Evolutionary conservation across 116 monocot species (phyloP), one percentile per base, ranked within the genome.

Genomic region (Zostera marina): DNA sequence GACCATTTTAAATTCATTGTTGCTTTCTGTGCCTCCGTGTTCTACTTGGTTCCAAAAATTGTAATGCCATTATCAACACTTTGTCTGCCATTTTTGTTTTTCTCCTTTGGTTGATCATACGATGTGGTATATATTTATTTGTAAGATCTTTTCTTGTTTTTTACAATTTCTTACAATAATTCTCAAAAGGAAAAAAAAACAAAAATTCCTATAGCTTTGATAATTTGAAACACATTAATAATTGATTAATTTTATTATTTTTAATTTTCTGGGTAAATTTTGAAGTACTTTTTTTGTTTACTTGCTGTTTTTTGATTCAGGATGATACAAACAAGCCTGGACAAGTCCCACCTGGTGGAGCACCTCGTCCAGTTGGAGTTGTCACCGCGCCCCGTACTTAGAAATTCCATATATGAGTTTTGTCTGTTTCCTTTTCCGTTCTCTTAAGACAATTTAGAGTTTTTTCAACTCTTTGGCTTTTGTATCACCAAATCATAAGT

Each of bases 281-380:
- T 19, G 14, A 7, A 7, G 22, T 22, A 21, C 9, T 11, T 60
- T 10, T 44, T 44, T 12, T 20, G 4, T 12, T 60, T 45, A 42
- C 32, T 1, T 0, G 2, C 32, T 32, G 32, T 32, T n/a, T n/a
- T n/a, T n/a, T n/a, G n/a, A n/a, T n/a, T n/a, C 13, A 76, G 72
- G 76, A 76, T 47, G 76, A 72, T 22, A 32, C 38, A 22, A 22
- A 60, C 13, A 76, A 63, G 64, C 72, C 76, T 63, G 76, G 68
- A 2, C 72, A 59, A 47, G n/a, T n/a, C n/a, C n/a, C n/a, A n/a
- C n/a, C n/a, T n/a, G 72, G 52, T 32, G 1, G 4, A 32, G 32
- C 5, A 32, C 54, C 68, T 20, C 71, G 64, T 7, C 76, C 76
- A 15, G 59, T 60, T 55, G 71, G 63, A 17, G 68, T 54, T 55